These are phyloP conservation scores for Phytophthora pini DNA, from an alignment of 352 stramenopile genomes.

Conservation along the genomic window DNA sequence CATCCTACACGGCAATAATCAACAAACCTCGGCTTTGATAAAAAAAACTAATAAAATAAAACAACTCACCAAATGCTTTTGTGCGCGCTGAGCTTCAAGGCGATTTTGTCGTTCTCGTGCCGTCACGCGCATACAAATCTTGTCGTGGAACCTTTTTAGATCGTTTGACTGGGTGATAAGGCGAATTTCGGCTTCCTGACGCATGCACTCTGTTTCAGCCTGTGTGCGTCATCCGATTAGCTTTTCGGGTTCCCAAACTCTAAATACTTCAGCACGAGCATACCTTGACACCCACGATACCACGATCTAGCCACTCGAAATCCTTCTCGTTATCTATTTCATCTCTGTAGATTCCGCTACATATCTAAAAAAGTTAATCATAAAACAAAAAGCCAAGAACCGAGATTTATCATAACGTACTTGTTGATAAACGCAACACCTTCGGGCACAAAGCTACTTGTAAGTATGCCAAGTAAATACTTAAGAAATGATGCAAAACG, in stretches of 20 bases:
- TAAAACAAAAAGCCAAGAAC: too few species aligned
- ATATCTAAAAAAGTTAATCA: too few species aligned
- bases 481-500: not conserved
- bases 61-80: constrained; percentile 32
- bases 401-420: constrained; percentile 1
- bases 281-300: constrained; percentile 29
- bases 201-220: constrained; percentile 46
- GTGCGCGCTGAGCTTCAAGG: constrained; percentile 25
- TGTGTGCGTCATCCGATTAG: constrained; percentile 13
- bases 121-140: constrained; percentile 65
- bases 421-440: not conserved
- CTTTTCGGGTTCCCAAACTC: not conserved
- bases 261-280: not conserved
- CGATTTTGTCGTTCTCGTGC: constrained; percentile 51
- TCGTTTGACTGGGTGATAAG: constrained; percentile 45
- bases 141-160: constrained; percentile 63
- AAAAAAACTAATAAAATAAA: not conserved
- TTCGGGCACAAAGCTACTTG: not conserved
- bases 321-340: constrained; percentile 5
- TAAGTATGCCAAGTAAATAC: not conserved
- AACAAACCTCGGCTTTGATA: too few species aligned
- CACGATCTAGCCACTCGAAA: constrained; percentile 17
- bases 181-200: constrained; percentile 40
- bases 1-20: constrained; percentile 28
- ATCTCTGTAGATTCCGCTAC: not conserved